These are phyloP conservation scores for Tulasnella sp. DNA, from an alignment of 768 basidiomycete species.

Conservation along the genomic window DNA sequence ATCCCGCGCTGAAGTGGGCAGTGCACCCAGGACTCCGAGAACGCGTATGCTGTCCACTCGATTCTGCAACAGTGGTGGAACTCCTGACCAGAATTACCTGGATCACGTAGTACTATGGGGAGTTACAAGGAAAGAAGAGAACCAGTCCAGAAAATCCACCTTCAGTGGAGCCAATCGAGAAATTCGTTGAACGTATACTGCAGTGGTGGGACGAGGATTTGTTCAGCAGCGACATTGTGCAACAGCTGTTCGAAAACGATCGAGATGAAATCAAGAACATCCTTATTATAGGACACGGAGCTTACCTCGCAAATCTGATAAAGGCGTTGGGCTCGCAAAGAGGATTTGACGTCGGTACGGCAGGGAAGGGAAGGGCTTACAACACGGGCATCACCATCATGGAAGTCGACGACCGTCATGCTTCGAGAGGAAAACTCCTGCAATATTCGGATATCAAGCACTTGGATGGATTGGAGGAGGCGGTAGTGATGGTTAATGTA, in stretches of 20 bases:
- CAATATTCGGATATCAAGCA: constrained; percentile 11
- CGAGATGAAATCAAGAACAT: neutral
- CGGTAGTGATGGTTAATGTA: constrained; percentile 22
- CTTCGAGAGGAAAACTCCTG: neutral
- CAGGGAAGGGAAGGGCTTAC: neutral
- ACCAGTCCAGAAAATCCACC: constrained; percentile 3
- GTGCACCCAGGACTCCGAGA: constrained; percentile 10
- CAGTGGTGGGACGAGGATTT: constrained; percentile 27
- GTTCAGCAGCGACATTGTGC: neutral
- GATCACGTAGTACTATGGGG: constrained; percentile 15
- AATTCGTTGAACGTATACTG: constrained; percentile 26
- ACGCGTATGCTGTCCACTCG: neutral
- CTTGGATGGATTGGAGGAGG: constrained; percentile 5
- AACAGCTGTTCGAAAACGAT: neutral
- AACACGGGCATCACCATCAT: constrained; percentile 28
- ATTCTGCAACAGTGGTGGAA: neutral
- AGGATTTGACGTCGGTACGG: neutral
- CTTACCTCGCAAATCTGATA: constrained; percentile 29
- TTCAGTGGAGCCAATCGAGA: constrained; percentile 9
- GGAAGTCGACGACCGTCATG: neutral
- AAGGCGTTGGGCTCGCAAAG: constrained; percentile 17
- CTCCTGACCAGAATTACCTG: neutral
- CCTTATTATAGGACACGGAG: constrained; percentile 33
- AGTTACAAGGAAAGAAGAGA: constrained; percentile 28
- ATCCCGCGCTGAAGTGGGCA: constrained; percentile 19